Evolutionary conservation across 1,139 yeast species (phyloP).

Genomic region (Spathaspora sp.): DNA sequence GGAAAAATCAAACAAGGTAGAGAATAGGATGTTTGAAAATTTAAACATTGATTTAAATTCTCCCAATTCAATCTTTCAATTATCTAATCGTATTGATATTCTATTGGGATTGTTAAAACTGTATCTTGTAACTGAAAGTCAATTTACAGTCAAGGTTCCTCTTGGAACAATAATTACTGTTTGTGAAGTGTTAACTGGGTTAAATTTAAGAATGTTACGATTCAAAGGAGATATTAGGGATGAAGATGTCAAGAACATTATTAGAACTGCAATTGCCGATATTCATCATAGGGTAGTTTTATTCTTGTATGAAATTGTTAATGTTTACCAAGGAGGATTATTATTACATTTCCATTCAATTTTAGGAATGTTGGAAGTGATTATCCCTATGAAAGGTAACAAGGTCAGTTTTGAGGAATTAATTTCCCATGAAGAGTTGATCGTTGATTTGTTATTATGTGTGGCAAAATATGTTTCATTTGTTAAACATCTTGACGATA

Average conservation of each 20-base stretch:
- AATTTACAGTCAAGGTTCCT: slow-evolving; percentile 53
- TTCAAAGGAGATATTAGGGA: slow-evolving; percentile 60
- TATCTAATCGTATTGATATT: slow-evolving; percentile 49
- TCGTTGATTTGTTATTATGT: slow-evolving; percentile 29
- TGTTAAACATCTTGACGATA: slow-evolving; percentile 35
- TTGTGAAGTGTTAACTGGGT: slow-evolving; percentile 50
- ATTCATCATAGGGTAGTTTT: slow-evolving; percentile 46
- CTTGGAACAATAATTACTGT: slow-evolving; percentile 51
- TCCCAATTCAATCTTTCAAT: slow-evolving; percentile 48
- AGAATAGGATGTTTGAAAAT: slow-evolving; percentile 12
- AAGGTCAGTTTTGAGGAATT: slow-evolving; percentile 32
- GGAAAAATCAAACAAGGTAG: slow-evolving; percentile 18
- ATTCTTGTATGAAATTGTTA: slow-evolving; percentile 39
- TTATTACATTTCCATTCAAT: slow-evolving; percentile 50
- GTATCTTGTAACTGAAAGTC: slow-evolving; percentile 47
- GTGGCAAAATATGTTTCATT: slow-evolving; percentile 29
- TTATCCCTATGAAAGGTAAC: slow-evolving; percentile 49
- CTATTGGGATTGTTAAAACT: slow-evolving; percentile 46
- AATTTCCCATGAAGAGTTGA: slow-evolving; percentile 31
- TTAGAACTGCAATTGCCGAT: slow-evolving; percentile 40
- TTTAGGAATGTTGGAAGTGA: slow-evolving; percentile 52
- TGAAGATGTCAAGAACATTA: slow-evolving; percentile 40
- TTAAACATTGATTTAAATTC: slow-evolving; percentile 58
- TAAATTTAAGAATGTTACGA: slow-evolving; percentile 54
- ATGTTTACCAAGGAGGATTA: slow-evolving; percentile 42